A percentile compares a stretch with the other conserved stretches of the same genome.
phyloP scores from a whole-genome alignment of 1,284 basidiomycete species.

The Peniophora sp. region DNA sequence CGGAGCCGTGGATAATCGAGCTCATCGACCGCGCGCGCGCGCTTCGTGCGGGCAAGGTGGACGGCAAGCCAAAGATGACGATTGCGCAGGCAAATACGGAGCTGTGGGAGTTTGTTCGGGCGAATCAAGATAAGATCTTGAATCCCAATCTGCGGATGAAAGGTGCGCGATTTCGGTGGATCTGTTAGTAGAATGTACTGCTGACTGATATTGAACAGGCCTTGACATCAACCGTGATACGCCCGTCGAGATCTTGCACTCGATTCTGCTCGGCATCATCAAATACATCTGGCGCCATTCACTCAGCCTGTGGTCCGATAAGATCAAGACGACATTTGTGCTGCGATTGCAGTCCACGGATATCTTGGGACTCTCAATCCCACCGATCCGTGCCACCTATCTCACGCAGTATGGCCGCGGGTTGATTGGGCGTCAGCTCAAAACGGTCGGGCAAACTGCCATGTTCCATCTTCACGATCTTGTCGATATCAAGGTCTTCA shows the following conservation, averaged over 20 bases:
- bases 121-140: constrained; percentile 2
- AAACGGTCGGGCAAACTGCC: constrained; percentile 12
- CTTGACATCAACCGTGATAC: constrained; percentile 25
- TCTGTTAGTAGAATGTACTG: neutral
- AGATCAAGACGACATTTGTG: constrained; percentile 6
- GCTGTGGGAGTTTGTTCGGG: constrained; percentile 8
- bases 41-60: neutral
- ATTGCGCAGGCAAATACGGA: constrained; percentile 5
- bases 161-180: constrained; percentile 2
- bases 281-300: constrained; percentile 24
- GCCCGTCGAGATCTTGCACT: constrained; percentile 28
- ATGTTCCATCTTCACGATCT: constrained; percentile 17
- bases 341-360: constrained; percentile 11
- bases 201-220: constrained; percentile 9
- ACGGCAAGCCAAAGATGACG: neutral
- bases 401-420: constrained; percentile 17
- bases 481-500: constrained; percentile 11
- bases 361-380: constrained; percentile 12
- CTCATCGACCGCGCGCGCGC: constrained; percentile 3
- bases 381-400: constrained; percentile 13
- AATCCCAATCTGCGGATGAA: constrained; percentile 7
- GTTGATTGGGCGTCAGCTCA: constrained; percentile 16
- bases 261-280: constrained; percentile 24
- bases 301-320: constrained; percentile 9
- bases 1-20: constrained; percentile 10